phyloP scores from a whole-genome alignment of 2,329 filamentous ascomycete species.

The Chaetomiaceae sp. region DNA sequence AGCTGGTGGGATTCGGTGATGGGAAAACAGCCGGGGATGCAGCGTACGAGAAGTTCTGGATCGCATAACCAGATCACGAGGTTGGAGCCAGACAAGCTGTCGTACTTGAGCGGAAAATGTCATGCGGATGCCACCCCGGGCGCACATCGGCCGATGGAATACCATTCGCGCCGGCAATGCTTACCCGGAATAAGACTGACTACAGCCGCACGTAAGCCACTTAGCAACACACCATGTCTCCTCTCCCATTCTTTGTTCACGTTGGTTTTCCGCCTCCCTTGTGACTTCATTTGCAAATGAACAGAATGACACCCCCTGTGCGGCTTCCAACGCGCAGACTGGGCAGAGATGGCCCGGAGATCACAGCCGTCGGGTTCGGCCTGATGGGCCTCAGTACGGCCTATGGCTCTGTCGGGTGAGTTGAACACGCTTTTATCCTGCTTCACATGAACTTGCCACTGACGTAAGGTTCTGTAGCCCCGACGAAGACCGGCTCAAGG shows the following conservation, averaged over 20 bases:
- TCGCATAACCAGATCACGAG: no score
- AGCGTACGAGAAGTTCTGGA: not conserved
- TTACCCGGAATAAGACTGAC: no score
- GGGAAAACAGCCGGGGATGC: not conserved
- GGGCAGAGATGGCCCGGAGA: slow-evolving; percentile 46
- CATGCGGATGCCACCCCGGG: no score
- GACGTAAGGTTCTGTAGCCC: not conserved
- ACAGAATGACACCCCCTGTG: slow-evolving; percentile 15
- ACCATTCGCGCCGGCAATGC: no score
- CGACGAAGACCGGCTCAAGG: slow-evolving; percentile 18
- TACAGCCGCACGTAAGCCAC: no score
- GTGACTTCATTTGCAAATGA: not conserved
- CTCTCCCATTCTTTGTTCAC: not conserved
- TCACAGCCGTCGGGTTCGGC: slow-evolving; percentile 47
- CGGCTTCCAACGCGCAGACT: slow-evolving; percentile 37
- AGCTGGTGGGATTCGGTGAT: not conserved
- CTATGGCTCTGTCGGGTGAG: slow-evolving; percentile 29
- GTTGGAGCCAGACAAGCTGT: no score
- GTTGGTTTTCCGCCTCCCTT: not conserved
- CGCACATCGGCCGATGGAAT: no score
- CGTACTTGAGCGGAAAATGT: not conserved
- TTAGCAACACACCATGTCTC: no score
- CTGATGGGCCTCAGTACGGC: slow-evolving; percentile 43
- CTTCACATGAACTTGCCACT: not conserved
- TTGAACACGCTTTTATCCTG: not conserved